Conservation (phyloP, 2,329 filamentous ascomycete genomes). For the Trichoderma breve region DNA sequence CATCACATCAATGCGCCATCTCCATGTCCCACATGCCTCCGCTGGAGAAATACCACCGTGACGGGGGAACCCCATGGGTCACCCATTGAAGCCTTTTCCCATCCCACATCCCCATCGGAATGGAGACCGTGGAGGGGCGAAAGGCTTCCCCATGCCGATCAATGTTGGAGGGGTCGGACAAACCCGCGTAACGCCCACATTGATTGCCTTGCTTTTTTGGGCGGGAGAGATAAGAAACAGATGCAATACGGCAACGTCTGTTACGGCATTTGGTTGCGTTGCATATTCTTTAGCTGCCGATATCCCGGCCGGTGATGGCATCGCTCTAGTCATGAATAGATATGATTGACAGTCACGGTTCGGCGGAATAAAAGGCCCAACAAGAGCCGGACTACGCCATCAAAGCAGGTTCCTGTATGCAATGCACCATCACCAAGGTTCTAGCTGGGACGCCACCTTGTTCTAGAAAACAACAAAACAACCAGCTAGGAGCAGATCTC, state of each 20-base stretch:
- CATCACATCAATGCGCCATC: not conserved
- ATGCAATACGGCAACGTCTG: not conserved
- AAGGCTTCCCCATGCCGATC: slow-evolving; percentile 12
- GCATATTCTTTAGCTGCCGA: not conserved
- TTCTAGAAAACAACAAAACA: slow-evolving; percentile 1
- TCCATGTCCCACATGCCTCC: slow-evolving; percentile 3
- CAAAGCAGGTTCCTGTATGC: not conserved
- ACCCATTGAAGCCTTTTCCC: not conserved
- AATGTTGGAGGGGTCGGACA: slow-evolving; percentile 11
- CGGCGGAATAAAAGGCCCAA: not conserved
- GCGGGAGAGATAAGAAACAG: not conserved
- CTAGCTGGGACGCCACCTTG: not conserved
- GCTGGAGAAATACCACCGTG: not conserved
- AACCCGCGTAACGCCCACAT: slow-evolving; percentile 3
- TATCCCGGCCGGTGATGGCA: not conserved
- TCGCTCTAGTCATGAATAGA: not conserved
- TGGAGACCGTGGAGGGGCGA: slow-evolving; percentile 8
- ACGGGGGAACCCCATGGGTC: slow-evolving; percentile 12
- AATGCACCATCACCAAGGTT: not conserved
- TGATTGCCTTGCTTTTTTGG: not conserved
- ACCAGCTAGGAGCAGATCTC: not conserved
- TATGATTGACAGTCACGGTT: not conserved
- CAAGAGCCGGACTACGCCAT: slow-evolving; percentile 12
- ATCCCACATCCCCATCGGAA: slow-evolving; percentile 3
- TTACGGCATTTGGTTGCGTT: not conserved